Percentiles rank a stretch among this genome's conserved stretches.
phyloP scores from a whole-genome alignment of 73 alveolate species.

The Uronychia setigera region DNA sequence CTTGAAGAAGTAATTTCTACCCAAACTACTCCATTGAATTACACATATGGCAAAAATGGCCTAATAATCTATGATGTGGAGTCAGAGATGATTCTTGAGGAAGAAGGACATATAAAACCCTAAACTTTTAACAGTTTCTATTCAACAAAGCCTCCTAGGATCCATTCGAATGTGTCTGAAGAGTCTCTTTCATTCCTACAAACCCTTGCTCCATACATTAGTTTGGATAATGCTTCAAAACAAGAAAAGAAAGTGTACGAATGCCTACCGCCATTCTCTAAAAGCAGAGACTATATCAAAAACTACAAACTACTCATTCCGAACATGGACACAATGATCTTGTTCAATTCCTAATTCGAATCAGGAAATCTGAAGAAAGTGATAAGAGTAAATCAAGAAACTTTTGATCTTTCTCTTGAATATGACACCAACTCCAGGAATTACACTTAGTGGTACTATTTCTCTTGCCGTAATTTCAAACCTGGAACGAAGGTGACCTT shows the following conservation, averaged over 20 bases:
- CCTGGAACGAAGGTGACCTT: slow-evolving; percentile 63
- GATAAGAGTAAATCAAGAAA: slow-evolving; percentile 27
- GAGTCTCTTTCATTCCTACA: slow-evolving; percentile 33
- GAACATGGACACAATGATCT: slow-evolving; percentile 20
- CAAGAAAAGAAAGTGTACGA: slow-evolving; percentile 16
- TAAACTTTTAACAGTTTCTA: too few relatives aligned
- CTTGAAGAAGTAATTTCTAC: not conserved
- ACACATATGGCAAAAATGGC: not conserved
- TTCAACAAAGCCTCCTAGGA: not conserved
- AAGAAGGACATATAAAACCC: not conserved
- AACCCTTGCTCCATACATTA: slow-evolving; percentile 9
- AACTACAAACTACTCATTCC: slow-evolving; percentile 36
- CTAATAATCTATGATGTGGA: not conserved
- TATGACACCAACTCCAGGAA: slow-evolving; percentile 83
- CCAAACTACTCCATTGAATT: not conserved
- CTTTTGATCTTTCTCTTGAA: slow-evolving; percentile 73
- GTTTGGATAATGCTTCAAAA: not conserved
- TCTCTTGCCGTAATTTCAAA: slow-evolving; percentile 66
- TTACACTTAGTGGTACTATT: slow-evolving; percentile 88
- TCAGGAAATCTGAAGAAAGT: slow-evolving; percentile 67
- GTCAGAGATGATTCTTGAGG: not conserved
- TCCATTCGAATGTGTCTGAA: slow-evolving; percentile 6
- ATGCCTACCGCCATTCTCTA: slow-evolving; percentile 26
- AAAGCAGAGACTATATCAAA: not conserved
- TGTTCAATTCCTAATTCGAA: slow-evolving; percentile 86